phyloP scores from a whole-genome alignment of 495 filamentous ascomycete species.

The Diplogelasinospora grovesii region DNA sequence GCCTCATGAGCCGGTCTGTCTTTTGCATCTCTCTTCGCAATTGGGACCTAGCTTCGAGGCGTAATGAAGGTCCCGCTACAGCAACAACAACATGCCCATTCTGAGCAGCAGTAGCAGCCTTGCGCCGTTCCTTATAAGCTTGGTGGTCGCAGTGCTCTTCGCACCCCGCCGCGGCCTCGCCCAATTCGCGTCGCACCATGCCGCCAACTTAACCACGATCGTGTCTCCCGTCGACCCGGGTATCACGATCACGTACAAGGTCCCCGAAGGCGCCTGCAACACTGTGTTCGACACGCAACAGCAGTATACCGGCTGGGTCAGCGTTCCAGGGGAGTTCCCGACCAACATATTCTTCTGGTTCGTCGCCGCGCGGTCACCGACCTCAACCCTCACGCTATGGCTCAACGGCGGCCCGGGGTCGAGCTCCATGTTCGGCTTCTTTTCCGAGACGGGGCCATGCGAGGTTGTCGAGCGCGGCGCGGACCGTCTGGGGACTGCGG shows the following conservation, averaged over 20 bases:
- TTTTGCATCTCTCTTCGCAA: too few relatives aligned
- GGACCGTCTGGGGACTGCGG: conserved; percentile 40
- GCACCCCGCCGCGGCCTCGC: conserved; percentile 3
- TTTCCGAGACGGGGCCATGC: conserved; percentile 49
- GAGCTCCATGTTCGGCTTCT: conserved; percentile 62
- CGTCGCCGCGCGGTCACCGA: conserved; percentile 55
- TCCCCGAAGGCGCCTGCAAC: conserved; percentile 45
- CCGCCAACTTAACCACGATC: conserved; percentile 41
- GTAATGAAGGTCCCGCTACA: too few relatives aligned
- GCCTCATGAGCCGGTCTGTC: too few relatives aligned
- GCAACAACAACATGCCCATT: too few relatives aligned
- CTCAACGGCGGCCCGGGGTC: conserved; percentile 62
- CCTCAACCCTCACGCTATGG: conserved; percentile 60
- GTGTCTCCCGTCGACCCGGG: conserved; percentile 49
- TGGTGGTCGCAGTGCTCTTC: not conserved
- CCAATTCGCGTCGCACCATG: conserved; percentile 9
- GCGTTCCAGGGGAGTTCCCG: conserved; percentile 46
- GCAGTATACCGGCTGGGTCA: conserved; percentile 48
- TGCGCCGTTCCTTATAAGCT: conserved; percentile 1
- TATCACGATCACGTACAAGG: conserved; percentile 56
- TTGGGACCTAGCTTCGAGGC: too few relatives aligned
- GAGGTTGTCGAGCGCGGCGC: conserved; percentile 41
- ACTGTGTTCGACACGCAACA: conserved; percentile 49
- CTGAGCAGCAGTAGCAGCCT: too few relatives aligned
- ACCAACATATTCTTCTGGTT: conserved; percentile 77